Conservation (phyloP, 148 eudicot species). For the Rheum nobile region DNA sequence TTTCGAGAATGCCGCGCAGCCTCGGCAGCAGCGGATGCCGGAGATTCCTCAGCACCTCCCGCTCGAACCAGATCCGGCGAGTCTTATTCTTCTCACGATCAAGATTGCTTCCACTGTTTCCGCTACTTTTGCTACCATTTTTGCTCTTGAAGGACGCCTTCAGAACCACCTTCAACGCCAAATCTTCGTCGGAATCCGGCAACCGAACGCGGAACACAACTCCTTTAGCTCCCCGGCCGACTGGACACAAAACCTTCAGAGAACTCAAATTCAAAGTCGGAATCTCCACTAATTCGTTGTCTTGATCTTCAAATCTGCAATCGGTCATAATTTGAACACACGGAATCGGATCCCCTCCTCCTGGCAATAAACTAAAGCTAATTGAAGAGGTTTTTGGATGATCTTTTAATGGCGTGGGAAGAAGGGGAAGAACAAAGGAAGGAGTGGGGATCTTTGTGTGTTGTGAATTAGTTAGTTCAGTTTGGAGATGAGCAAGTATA, state of each 20-base stretch:
- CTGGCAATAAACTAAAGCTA: neutral
- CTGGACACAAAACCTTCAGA: constrained; percentile 28
- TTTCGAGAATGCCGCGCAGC: constrained; percentile 47
- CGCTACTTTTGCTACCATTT: constrained; percentile 3
- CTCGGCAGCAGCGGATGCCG: constrained; percentile 70
- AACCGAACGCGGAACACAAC: constrained; percentile 45
- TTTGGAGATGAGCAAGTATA: neutral
- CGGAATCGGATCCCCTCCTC: neutral
- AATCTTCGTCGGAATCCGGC: constrained; percentile 13
- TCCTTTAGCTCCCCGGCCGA: constrained; percentile 70
- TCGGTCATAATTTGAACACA: neutral
- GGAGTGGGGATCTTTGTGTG: neutral
- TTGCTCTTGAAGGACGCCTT: constrained; percentile 27
- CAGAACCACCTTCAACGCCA: constrained; percentile 43
- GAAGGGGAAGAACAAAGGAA: neutral
- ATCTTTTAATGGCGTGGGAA: neutral
- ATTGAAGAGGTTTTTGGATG: neutral
- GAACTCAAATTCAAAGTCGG: constrained; percentile 20
- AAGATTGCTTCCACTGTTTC: neutral
- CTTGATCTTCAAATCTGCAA: neutral
- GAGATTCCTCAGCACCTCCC: constrained; percentile 38
- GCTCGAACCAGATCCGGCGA: constrained; percentile 45
- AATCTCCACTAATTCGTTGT: neutral
- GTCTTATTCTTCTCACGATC: constrained; percentile 7
- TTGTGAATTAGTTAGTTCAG: neutral